These are phyloP conservation scores for Chaetoceros tenuissimus DNA, from an alignment of 108 stramenopile species.

Conservation along the genomic window DNA sequence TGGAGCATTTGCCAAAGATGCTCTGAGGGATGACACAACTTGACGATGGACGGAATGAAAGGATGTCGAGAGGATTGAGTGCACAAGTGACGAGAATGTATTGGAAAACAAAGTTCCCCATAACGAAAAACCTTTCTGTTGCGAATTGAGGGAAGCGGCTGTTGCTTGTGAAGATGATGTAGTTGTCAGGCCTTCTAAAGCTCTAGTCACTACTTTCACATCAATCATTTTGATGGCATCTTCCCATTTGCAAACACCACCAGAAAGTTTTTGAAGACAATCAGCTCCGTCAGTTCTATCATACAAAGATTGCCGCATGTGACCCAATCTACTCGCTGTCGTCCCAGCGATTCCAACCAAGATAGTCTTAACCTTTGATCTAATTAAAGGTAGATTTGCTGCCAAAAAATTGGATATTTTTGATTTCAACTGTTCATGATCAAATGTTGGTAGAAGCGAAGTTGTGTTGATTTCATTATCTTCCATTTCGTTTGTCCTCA, in stretches of 20 bases:
- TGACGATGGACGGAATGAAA: slow-evolving; percentile 77
- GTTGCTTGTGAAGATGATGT: not conserved
- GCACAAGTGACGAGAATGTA: slow-evolving; percentile 79
- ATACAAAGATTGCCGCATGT: slow-evolving; percentile 79
- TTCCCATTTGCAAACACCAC: slow-evolving; percentile 65
- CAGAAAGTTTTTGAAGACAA: slow-evolving; percentile 32
- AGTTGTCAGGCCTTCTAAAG: slow-evolving; percentile 1
- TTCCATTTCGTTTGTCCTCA: slow-evolving; percentile 22
- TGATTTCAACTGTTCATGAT: slow-evolving; percentile 40
- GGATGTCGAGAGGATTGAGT: slow-evolving; percentile 69
- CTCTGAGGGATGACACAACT: slow-evolving; percentile 63
- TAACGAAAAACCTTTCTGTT: slow-evolving; percentile 45
- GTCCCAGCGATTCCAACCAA: slow-evolving; percentile 77
- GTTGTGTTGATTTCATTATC: slow-evolving; percentile 28
- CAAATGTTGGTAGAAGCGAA: slow-evolving; percentile 62
- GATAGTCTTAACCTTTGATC: slow-evolving; percentile 74
- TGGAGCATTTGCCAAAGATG: slow-evolving; percentile 76
- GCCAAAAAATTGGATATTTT: slow-evolving; percentile 74
- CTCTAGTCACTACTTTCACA: slow-evolving; percentile 43
- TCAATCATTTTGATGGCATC: slow-evolving; percentile 77
- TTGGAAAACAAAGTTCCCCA: slow-evolving; percentile 80
- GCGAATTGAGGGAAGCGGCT: slow-evolving; percentile 2
- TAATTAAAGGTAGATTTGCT: slow-evolving; percentile 71
- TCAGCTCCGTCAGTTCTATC: slow-evolving; percentile 82
- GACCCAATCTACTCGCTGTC: slow-evolving; percentile 71